Conservation (phyloP, 495 filamentous ascomycete species). For the Penicillium ucsense region DNA sequence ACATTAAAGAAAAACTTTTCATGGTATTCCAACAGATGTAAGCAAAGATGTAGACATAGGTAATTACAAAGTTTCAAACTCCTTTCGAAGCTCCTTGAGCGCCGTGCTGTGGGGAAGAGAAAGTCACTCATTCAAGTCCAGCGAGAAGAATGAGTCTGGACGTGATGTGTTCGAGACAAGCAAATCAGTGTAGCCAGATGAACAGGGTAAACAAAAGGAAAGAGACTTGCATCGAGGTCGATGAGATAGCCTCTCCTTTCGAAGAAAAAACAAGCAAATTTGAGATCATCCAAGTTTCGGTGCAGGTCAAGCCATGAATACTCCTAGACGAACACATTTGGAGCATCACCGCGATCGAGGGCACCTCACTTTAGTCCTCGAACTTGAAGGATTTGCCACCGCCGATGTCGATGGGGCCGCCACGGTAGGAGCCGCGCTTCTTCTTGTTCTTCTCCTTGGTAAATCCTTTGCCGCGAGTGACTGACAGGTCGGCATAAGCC, state of each 20-base stretch:
- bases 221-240: no score
- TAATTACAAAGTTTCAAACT: constrained; percentile 4
- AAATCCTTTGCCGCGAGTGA: constrained; percentile 93
- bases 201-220: no score
- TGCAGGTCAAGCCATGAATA: no score
- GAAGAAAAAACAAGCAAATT: no score
- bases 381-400: constrained; percentile 73
- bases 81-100: constrained; percentile 18
- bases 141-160: neutral
- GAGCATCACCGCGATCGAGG: no score
- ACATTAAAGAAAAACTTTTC: constrained; percentile 5
- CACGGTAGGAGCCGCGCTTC: constrained; percentile 73
- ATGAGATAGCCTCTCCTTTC: no score
- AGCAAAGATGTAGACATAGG: constrained; percentile 7
- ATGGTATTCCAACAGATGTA: constrained; percentile 8
- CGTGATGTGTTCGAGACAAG: neutral
- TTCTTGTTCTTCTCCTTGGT: constrained; percentile 99
- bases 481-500: constrained; percentile 75
- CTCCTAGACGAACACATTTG: no score
- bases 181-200: neutral
- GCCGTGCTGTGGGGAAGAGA: constrained; percentile 18
- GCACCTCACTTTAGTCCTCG: constrained; percentile 48
- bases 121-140: neutral
- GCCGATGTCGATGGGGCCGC: constrained; percentile 68
- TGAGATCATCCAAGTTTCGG: no score